Evolutionary conservation across 164 flowering plant species (phyloP), one percentile per base, ranked within the genome.

Genomic region (Annona squamosa): DNA sequence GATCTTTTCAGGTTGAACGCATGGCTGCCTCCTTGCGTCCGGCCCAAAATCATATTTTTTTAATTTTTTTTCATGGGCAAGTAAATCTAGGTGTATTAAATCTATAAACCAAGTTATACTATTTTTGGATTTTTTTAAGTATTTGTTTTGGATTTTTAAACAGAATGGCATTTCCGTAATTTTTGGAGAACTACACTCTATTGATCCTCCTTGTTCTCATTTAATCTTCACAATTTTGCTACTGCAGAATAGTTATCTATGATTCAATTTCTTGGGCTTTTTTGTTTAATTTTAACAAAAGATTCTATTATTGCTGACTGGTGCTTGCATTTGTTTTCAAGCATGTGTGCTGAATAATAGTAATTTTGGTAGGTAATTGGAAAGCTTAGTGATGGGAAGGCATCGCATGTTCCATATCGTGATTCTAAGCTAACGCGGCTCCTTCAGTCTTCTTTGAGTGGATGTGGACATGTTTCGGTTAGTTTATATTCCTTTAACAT

Each of bases 341-440:
- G n/a, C 9, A 48, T 37, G 7, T 78, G 56, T 9, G 46, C 78
- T 80, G 75, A 74, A 72, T 71, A 3, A 26, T 72, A 26, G 17
- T 68, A 17, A 42, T 41, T 63, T 80, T 48, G 84, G 82, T 73
- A 96, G 99, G 99, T 96, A 10, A 96, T 96, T 63, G 98, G 99
- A 81, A 96, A 96, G 80, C 83, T 96, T 46, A 96, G 98, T 76
- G 99, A 93, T 70, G 99, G 98, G 68, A 96, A 84, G 81, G 92
- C 99, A 69, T 88, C 97, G 44, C 99, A 96, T 84, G 91, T 96
- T 81, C 99, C 99, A 43, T 96, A 89, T 86, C 88, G 99, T 74
- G 99, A 96, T 83, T 96, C 99, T 66, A 96, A 96, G 87, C 96
- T 96, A 67, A 96, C 99, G 4, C 95, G 99, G 65, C 97, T 96